Evolutionary conservation across 1,284 basidiomycete species (phyloP), one percentile per base, ranked within the genome.

Genomic region (Schizopora paradoxa): DNA sequence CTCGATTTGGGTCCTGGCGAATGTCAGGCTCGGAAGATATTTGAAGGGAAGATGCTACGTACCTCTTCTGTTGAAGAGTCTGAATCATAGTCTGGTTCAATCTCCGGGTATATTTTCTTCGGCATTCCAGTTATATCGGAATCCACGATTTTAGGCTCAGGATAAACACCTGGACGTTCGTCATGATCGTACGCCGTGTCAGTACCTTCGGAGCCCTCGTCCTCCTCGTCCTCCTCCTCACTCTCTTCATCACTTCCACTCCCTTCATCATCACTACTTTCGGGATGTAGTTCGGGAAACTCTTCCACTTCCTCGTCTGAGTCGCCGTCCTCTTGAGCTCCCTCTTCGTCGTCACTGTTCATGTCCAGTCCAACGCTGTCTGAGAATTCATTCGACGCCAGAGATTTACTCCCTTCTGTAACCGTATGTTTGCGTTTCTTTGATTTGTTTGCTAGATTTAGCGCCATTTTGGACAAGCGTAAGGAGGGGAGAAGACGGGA

Each of bases 51-150:
- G 43, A 26, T 32, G 31, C 13, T 33, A 70, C 87, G 62, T 63
- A 93, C 91, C 57, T 99, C 92, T 72, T 99, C 95, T 1, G 92
- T 98, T 36, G 91, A 94, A 39, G 91, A 94, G 68, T 99, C 95
- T 41, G 89, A 93, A 59, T 96, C 94, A 64, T 99, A 99, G 43
- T 91, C 88, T 13, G 95, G 88, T 59, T 97, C 92, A 62, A 97
- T 95, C 56, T 91, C 87, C 35, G 92, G 91, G 61, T 92, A 99
- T 48, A 96, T 86, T 49, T 82, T 78, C 74, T 89, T 94, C 51
- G 81, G 85, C 56, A 88, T 79, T 11, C 93, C 92, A 41, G 93
- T 94, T 48, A 98, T 84, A 47, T 81, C 70, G 45, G 88, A 91
- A 45, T 81, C 74, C 44, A 90, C 66, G 26, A 74, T 77, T 62